phyloP scores from a whole-genome alignment of 257 asterid species.

The Solanum stenotomum region DNA sequence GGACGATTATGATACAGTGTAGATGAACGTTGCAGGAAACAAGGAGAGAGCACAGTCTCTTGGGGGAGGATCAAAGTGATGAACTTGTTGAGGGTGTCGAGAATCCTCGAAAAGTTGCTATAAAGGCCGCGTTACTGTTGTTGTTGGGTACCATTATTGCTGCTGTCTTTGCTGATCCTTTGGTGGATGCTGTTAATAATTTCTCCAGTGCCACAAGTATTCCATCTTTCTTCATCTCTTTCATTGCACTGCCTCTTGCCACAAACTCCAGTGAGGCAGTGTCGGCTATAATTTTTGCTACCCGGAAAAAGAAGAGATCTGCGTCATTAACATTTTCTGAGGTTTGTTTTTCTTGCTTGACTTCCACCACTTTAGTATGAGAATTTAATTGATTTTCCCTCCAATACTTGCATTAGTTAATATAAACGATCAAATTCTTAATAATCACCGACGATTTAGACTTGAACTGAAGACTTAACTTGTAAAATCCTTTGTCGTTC shows the following conservation, averaged over 20 bases:
- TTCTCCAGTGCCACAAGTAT: slow-evolving; percentile 78
- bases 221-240: slow-evolving; percentile 87
- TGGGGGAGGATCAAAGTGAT: slow-evolving; percentile 47
- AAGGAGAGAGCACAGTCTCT: slow-evolving; percentile 51
- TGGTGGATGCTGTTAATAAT: slow-evolving; percentile 78
- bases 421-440: neutral
- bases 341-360: slow-evolving; percentile 25
- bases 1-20: neutral
- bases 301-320: slow-evolving; percentile 65
- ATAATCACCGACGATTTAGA: neutral
- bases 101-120: slow-evolving; percentile 29
- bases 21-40: slow-evolving; percentile 50
- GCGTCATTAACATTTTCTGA: slow-evolving; percentile 91
- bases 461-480: neutral
- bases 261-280: slow-evolving; percentile 97
- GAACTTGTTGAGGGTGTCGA: slow-evolving; percentile 54
- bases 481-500: neutral
- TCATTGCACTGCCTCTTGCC: slow-evolving; percentile 80
- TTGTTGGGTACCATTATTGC: slow-evolving; percentile 74
- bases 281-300: slow-evolving; percentile 79
- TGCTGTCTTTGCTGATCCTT: slow-evolving; percentile 92
- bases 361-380: neutral
- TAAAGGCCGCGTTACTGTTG: slow-evolving; percentile 62
- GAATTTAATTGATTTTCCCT: neutral
- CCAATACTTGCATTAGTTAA: neutral